Evolutionary conservation across 176 grass and related monocot genomes (phyloP).

Genomic region (Alopecurus myosuroides): DNA sequence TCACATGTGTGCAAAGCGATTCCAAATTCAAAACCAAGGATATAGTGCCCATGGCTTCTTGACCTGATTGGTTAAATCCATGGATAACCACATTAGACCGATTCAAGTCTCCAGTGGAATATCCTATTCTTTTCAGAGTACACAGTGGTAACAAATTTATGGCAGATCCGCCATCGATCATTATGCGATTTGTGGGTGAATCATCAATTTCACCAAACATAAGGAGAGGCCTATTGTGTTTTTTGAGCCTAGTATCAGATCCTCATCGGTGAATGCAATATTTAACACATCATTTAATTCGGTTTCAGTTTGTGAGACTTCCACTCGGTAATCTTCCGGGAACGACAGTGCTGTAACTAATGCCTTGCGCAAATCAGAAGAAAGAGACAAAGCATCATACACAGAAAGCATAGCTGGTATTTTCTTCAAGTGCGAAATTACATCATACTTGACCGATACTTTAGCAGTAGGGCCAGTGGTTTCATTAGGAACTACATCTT

Average conservation of each 20-base stretch:
- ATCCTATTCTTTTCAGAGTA: background rate
- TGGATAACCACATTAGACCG: background rate
- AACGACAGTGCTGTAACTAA: background rate
- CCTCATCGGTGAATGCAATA: background rate
- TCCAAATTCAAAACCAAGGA: background rate
- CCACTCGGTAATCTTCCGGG: background rate
- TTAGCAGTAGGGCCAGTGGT: background rate
- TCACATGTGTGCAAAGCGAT: background rate
- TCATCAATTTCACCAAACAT: slow-evolving; percentile 5
- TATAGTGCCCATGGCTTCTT: background rate
- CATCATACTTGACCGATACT: background rate
- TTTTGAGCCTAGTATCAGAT: background rate
- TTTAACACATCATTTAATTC: background rate
- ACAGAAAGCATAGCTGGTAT: background rate
- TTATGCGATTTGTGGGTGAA: background rate
- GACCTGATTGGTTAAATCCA: background rate
- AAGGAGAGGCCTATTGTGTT: background rate
- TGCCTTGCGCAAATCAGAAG: background rate
- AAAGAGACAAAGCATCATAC: background rate
- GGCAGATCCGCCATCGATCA: background rate
- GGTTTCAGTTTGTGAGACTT: background rate
- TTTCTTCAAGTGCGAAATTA: background rate
- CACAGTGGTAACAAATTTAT: background rate
- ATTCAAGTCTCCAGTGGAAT: background rate
- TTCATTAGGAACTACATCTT: background rate